These are phyloP conservation scores for Anaeromyces robustus DNA, from an alignment of 192 early-diverging fungal species.

Conservation along the genomic window DNA sequence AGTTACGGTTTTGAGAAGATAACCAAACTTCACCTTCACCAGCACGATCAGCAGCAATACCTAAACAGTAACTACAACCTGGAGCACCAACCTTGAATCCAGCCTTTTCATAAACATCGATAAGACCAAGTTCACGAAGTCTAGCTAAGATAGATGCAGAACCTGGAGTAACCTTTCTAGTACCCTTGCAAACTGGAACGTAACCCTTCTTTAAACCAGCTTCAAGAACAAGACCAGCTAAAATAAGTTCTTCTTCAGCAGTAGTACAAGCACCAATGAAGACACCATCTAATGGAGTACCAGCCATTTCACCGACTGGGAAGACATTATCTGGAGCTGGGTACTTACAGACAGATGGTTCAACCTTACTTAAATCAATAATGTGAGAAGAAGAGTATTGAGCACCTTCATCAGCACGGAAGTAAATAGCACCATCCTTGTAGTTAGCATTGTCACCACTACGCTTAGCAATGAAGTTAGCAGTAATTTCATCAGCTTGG, in stretches of 20 bases:
- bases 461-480: slow-evolving; percentile 55
- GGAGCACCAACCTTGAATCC: slow-evolving; percentile 59
- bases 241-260: slow-evolving; percentile 66
- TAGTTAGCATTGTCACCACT: slow-evolving; percentile 37
- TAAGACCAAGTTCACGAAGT: slow-evolving; percentile 54
- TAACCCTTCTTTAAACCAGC: slow-evolving; percentile 56
- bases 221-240: slow-evolving; percentile 57
- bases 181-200: slow-evolving; percentile 36
- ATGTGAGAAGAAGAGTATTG: slow-evolving; percentile 56
- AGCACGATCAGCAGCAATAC: slow-evolving; percentile 59
- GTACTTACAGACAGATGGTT: slow-evolving; percentile 49
- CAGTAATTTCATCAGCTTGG: slow-evolving; percentile 57
- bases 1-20: slow-evolving; percentile 71
- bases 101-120: slow-evolving; percentile 58
- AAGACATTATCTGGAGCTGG: slow-evolving; percentile 66
- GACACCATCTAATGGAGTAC: slow-evolving; percentile 57
- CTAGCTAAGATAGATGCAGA: slow-evolving; percentile 63
- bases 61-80: slow-evolving; percentile 69
- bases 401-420: slow-evolving; percentile 56
- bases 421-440: slow-evolving; percentile 51
- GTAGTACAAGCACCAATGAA: slow-evolving; percentile 75
- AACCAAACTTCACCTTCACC: slow-evolving; percentile 68
- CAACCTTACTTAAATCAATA: slow-evolving; percentile 55
- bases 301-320: slow-evolving; percentile 30
- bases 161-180: slow-evolving; percentile 59